Conservation (phyloP, 164 flowering plant species). For the Annona cherimola region DNA sequence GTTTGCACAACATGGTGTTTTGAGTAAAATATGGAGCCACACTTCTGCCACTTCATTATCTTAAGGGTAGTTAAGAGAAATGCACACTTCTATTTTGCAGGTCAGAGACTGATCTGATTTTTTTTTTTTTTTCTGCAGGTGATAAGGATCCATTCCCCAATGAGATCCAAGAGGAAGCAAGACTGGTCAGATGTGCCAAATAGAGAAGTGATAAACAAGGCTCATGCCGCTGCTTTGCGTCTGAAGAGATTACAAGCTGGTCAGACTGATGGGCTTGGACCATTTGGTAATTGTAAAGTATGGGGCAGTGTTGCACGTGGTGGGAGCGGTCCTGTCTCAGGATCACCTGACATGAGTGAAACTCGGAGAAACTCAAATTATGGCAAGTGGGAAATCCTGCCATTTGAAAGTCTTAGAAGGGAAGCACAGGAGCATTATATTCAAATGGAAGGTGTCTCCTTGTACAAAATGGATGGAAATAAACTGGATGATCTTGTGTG, state of each 20-base stretch:
- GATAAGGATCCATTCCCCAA: constrained; percentile 93
- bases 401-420: constrained; percentile 62
- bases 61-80: neutral
- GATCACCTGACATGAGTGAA: constrained; percentile 86
- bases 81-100: neutral
- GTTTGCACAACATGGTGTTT: neutral
- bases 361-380: constrained; percentile 72
- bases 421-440: constrained; percentile 66
- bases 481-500: constrained; percentile 92
- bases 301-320: constrained; percentile 62
- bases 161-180: constrained; percentile 71
- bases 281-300: constrained; percentile 85
- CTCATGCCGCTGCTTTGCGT: constrained; percentile 76
- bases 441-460: constrained; percentile 74
- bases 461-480: constrained; percentile 97
- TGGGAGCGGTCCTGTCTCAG: constrained; percentile 58
- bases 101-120: neutral
- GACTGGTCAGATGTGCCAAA: constrained; percentile 93
- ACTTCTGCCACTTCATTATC: neutral
- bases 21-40: neutral
- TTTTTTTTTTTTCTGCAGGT: constrained; percentile 39
- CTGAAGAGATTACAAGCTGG: constrained; percentile 55
- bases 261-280: constrained; percentile 43
- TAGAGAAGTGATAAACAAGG: constrained; percentile 60
- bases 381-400: constrained; percentile 85